Evolutionary conservation across 2,329 filamentous ascomycete species (phyloP).

Genomic region (Fusarium haematococcum): DNA sequence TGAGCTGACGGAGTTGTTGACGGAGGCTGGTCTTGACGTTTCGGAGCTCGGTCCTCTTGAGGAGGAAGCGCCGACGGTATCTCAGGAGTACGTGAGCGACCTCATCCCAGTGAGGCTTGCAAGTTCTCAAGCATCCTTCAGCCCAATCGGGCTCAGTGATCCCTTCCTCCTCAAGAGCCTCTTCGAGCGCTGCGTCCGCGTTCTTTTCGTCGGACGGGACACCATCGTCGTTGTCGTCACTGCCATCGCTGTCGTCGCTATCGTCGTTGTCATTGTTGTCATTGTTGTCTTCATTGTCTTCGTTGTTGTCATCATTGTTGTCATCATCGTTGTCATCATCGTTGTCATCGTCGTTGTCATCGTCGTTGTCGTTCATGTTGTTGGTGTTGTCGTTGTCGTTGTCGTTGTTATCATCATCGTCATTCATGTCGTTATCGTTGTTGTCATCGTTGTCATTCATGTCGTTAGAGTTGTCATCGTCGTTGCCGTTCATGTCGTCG

Average conservation of each 20-base stretch:
- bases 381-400: no score
- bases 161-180: not conserved
- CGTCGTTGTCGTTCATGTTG: not conserved
- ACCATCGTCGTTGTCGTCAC: not conserved
- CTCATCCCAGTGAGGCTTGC: not conserved
- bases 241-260: not conserved
- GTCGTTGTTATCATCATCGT: not conserved
- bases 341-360: not conserved
- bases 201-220: not conserved
- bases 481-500: not conserved
- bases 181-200: accelerated
- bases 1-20: not conserved
- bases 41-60: not conserved
- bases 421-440: no score
- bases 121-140: not conserved
- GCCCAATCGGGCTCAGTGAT: not conserved
- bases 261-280: not conserved
- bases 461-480: not conserved
- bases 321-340: no score
- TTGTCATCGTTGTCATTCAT: not conserved
- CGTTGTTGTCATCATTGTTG: not conserved
- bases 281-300: not conserved
- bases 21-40: not conserved
- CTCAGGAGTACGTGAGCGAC: accelerated
- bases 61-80: not conserved